Conservation (phyloP, 768 basidiomycete genomes). For the Chalciporus pseudorubinellus region DNA sequence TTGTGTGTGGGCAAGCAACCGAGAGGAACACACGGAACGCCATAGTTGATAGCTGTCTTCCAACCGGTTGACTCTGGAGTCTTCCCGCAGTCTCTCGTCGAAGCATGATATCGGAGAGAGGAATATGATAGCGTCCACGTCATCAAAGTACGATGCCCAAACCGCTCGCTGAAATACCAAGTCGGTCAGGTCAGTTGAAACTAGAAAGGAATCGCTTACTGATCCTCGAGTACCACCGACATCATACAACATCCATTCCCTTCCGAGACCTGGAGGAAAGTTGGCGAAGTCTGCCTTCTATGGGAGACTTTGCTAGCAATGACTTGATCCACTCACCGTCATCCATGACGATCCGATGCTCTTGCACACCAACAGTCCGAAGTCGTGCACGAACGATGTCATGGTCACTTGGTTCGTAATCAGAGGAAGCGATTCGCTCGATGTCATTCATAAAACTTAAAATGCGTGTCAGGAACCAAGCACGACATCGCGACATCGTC, state of each 20-base stretch:
- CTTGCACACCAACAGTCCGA: constrained; percentile 75
- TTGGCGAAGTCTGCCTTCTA: background rate
- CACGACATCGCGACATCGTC: constrained; percentile 14
- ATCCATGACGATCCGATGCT: constrained; percentile 65
- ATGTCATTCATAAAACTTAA: constrained; percentile 70
- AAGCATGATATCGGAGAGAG: constrained; percentile 73
- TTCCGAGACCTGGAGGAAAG: constrained; percentile 48
- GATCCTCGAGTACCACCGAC: constrained; percentile 74
- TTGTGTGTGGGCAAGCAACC: constrained; percentile 58
- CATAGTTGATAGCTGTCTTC: constrained; percentile 78
- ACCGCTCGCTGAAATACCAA: constrained; percentile 51
- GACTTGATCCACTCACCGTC: constrained; percentile 43
- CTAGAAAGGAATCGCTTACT: constrained; percentile 35
- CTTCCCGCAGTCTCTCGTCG: constrained; percentile 74
- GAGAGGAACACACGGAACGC: constrained; percentile 70
- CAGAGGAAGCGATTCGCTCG: constrained; percentile 58
- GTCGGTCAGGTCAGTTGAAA: constrained; percentile 4
- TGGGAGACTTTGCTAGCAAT: background rate
- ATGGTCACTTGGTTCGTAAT: constrained; percentile 68
- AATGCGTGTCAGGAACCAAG: constrained; percentile 1
- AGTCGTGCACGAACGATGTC: constrained; percentile 79
- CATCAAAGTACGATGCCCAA: constrained; percentile 83
- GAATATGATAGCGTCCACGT: constrained; percentile 83
- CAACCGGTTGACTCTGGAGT: constrained; percentile 65
- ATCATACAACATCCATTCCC: constrained; percentile 80